Base-by-base conservation (phyloP, 2,329 filamentous ascomycete species). In the Didymosphaeria variabile region DNA sequence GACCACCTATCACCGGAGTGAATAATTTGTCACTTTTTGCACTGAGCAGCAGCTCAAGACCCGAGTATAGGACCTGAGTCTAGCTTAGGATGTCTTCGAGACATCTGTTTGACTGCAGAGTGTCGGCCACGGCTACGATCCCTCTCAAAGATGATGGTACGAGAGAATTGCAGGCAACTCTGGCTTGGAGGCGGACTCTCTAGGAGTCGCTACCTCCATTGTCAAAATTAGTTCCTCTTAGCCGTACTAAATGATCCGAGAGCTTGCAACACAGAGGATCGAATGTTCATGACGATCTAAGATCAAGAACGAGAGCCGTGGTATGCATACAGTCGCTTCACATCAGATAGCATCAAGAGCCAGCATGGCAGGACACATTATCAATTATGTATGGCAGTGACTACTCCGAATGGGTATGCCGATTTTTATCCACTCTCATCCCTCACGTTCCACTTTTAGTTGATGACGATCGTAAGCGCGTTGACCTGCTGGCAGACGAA, bases 401-500 rank as follows among this genome's bases (percentile, higher is more conserved):
- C 13, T 31, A 31, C 2, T 19, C 5, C 23, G 7, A 31, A 5
- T 13, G 23, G 13, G 5, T 47, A 13, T 8, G n/a, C 45, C 19
- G 6, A n/a, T 31, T 5, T 29, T 29, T 47, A 7, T 7, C 17
- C 44, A 7, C 19, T 36, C 15, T 15, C 5, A 23, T 45, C 12
- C 42, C 8, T 45, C 19, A 13, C 19, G 8, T 23, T 23, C 13
- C 47, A 29, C 17, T 15, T 40, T 15, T 44, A 53, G 19, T 26
- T 15, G 45, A 70, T 66, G 31, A 67, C 62, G 52, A 68, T 59
- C 26, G 66, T 67, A 15, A 58, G 13, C 8, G 9, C 19, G 17
- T n/a, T 19, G 31, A 57, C 26, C 67, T 70, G 67, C 21, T 47
- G 12, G 61, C 67, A 71, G 29, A 68, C 54, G 10, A 63, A 67